These are phyloP conservation scores for Saccharomycopsis oosterbeekiorum DNA, from an alignment of 805 yeast species.

Conservation along the genomic window DNA sequence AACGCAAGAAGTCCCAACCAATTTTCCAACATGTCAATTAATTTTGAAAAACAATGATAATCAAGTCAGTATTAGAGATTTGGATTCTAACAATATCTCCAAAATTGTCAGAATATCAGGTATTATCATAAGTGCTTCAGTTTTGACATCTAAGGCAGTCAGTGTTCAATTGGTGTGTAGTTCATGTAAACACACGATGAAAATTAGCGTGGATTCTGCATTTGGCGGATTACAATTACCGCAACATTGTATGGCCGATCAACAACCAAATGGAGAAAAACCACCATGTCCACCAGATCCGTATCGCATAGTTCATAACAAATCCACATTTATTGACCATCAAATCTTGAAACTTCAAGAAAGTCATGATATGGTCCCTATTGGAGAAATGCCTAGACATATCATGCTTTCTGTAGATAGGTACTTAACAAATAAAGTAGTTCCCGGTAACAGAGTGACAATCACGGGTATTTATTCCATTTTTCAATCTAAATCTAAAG, in stretches of 20 bases:
- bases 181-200: conserved; percentile 72
- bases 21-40: conserved; percentile 77
- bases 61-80: conserved; percentile 63
- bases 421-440: conserved; percentile 77
- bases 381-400: conserved; percentile 98
- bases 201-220: conserved; percentile 51
- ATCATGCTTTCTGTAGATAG: conserved; percentile 81
- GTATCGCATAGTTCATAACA: conserved; percentile 85
- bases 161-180: conserved; percentile 78
- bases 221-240: conserved; percentile 68
- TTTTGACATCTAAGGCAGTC: conserved; percentile 80
- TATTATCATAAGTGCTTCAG: conserved; percentile 84
- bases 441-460: conserved; percentile 93
- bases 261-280: conserved; percentile 33
- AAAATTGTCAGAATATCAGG: conserved; percentile 89
- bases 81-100: conserved; percentile 81
- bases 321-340: conserved; percentile 88
- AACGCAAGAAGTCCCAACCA: conserved; percentile 36
- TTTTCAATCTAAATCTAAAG: conserved; percentile 60
- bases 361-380: conserved; percentile 97
- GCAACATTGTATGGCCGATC: conserved; percentile 46
- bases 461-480: conserved; percentile 89
- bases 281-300: conserved; percentile 84
- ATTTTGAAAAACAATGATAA: conserved; percentile 65
- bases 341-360: conserved; percentile 91